Conservation (phyloP, 2,329 filamentous ascomycete genomes). For the Sporothrix pseudoabietina region DNA sequence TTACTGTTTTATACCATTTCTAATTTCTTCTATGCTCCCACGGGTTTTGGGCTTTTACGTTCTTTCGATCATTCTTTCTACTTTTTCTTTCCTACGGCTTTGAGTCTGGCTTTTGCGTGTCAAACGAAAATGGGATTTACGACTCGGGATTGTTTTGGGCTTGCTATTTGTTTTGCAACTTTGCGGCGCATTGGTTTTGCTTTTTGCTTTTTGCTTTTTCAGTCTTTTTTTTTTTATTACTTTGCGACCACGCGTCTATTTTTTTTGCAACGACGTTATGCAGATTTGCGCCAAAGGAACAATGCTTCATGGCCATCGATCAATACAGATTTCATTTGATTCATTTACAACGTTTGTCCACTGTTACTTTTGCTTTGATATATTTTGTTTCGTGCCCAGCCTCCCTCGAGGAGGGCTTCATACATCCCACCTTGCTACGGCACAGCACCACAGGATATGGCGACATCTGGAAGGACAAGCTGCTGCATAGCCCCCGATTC, state of each 20-base stretch:
- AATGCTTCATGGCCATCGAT: neutral
- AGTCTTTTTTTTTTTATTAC: neutral
- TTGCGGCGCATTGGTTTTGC: neutral
- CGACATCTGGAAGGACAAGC: no score
- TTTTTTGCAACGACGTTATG: constrained; percentile 18
- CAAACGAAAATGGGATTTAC: neutral
- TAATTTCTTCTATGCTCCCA: neutral
- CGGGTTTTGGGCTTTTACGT: neutral
- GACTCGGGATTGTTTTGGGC: neutral
- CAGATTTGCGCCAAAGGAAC: neutral
- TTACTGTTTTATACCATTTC: constrained; percentile 21
- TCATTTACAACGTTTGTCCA: neutral
- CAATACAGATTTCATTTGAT: constrained; percentile 8
- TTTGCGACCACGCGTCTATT: neutral
- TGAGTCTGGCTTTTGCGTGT: constrained; percentile 18
- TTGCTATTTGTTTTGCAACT: neutral
- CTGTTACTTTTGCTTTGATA: neutral
- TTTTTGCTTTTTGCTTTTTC: neutral
- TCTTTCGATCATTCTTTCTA: neutral
- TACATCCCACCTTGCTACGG: no score
- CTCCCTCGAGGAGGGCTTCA: no score
- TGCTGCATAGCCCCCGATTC: no score
- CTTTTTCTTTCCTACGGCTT: neutral
- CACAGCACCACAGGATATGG: no score
- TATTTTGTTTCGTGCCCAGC: no score